phyloP scores from a whole-genome alignment of 305 asterid genomes.

The Rubia tinctorum region DNA sequence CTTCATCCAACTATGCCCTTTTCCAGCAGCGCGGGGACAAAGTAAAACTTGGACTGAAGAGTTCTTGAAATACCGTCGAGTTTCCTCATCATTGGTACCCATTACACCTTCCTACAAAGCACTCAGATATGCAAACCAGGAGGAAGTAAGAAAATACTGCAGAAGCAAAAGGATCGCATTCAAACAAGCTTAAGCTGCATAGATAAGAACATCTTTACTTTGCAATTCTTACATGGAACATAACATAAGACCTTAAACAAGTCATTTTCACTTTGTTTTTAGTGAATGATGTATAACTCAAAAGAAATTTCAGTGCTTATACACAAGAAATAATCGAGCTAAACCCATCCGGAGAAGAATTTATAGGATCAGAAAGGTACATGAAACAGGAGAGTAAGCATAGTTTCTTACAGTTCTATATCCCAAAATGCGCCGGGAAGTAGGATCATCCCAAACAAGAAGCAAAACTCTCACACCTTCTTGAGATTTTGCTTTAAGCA shows the following conservation, averaged over 20 bases:
- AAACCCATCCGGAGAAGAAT: background rate
- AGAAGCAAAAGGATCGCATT: background rate
- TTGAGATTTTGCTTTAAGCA: constrained; percentile 74
- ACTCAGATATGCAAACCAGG: constrained; percentile 10
- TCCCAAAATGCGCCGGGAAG: constrained; percentile 79
- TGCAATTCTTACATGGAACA: too few species aligned
- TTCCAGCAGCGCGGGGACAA: constrained; percentile 82
- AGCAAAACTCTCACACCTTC: constrained; percentile 92
- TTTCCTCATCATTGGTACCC: constrained; percentile 91
- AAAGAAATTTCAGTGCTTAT: background rate
- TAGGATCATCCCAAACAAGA: constrained; percentile 99
- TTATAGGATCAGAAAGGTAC: constrained; percentile 1
- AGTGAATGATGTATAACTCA: too few species aligned
- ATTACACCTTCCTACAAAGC: constrained; percentile 78
- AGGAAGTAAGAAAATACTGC: background rate
- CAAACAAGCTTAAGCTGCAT: background rate
- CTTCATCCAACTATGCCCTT: constrained; percentile 79
- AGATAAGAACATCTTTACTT: background rate
- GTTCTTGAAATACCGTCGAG: constrained; percentile 83
- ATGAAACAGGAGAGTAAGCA: background rate
- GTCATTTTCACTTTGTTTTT: too few species aligned
- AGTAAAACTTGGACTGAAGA: constrained; percentile 81
- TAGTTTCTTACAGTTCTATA: constrained; percentile 60
- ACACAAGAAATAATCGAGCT: background rate
- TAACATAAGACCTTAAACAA: too few species aligned